Percentiles rank a stretch among this genome's conserved stretches.
These are phyloP conservation scores for Otatea glauca DNA, from an alignment of 176 grass and related monocot species.

Conservation along the genomic window DNA sequence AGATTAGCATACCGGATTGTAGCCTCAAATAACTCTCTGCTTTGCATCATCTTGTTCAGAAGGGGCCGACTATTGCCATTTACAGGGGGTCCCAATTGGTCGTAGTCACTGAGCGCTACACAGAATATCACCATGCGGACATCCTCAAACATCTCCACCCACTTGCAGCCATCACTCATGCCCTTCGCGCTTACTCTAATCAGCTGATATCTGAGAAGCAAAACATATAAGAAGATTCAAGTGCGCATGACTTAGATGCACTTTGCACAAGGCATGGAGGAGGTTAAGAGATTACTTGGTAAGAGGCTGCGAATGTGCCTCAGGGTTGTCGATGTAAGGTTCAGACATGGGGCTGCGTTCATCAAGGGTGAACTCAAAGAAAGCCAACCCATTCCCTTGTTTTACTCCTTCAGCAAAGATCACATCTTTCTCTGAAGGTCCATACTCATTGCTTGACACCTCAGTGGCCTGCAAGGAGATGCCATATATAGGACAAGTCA, in stretches of 20 bases:
- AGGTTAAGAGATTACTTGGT: constrained; percentile 67
- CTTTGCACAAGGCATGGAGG: not conserved
- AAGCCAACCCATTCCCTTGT: constrained; percentile 88
- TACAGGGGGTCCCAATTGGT: constrained; percentile 59
- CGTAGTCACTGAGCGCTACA: constrained; percentile 78
- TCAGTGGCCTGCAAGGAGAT: constrained; percentile 76
- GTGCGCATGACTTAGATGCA: not conserved
- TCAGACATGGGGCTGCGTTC: constrained; percentile 94
- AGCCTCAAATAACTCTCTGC: constrained; percentile 84
- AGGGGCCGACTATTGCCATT: constrained; percentile 49
- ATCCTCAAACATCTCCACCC: constrained; percentile 99
- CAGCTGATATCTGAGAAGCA: constrained; percentile 71
- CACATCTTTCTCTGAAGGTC: constrained; percentile 93
- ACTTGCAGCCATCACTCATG: constrained; percentile 90
- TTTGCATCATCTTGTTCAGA: constrained; percentile 92
- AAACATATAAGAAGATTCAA: not conserved
- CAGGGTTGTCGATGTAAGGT: constrained; percentile 85
- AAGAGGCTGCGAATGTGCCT: constrained; percentile 72
- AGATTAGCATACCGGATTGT: constrained; percentile 58
- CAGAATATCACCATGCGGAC: constrained; percentile 88
- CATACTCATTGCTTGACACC: constrained; percentile 97
- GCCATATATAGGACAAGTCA: not conserved
- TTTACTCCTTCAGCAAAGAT: constrained; percentile 91
- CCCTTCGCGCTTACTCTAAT: constrained; percentile 93
- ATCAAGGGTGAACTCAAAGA: constrained; percentile 88